phyloP scores from a whole-genome alignment of 2,329 filamentous ascomycete species.

The Curvularia sp. region DNA sequence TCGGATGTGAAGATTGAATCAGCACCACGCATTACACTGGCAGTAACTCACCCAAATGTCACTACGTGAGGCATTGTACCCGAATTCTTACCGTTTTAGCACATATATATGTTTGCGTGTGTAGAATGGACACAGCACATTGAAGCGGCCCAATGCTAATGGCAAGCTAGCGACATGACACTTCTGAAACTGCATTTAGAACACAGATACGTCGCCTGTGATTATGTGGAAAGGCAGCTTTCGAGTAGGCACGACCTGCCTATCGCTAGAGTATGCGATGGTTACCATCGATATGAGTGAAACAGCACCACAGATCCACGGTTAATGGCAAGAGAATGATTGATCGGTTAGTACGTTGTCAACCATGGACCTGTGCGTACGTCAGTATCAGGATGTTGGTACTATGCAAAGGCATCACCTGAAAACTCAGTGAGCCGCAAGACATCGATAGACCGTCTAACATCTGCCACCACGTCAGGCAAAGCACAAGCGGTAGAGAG shows the following conservation, averaged over 20 bases:
- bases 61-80: background rate
- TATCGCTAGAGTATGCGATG: background rate
- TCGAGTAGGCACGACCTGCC: background rate
- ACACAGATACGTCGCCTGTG: background rate
- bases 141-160: background rate
- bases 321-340: background rate
- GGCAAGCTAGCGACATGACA: background rate
- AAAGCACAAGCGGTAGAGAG: slow-evolving; percentile 10
- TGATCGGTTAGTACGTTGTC: background rate
- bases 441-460: background rate
- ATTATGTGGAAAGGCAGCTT: background rate
- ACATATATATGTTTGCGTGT: background rate
- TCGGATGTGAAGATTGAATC: background rate
- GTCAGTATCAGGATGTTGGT: background rate
- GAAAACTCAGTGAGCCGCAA: background rate
- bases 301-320: background rate
- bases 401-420: background rate
- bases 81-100: background rate
- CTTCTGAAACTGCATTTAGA: background rate
- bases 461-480: slow-evolving; percentile 27
- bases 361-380: background rate
- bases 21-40: background rate
- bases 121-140: background rate
- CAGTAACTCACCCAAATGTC: background rate
- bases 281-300: background rate